phyloP scores from a whole-genome alignment of 148 eudicot genomes.

The Arbutus unedo region DNA sequence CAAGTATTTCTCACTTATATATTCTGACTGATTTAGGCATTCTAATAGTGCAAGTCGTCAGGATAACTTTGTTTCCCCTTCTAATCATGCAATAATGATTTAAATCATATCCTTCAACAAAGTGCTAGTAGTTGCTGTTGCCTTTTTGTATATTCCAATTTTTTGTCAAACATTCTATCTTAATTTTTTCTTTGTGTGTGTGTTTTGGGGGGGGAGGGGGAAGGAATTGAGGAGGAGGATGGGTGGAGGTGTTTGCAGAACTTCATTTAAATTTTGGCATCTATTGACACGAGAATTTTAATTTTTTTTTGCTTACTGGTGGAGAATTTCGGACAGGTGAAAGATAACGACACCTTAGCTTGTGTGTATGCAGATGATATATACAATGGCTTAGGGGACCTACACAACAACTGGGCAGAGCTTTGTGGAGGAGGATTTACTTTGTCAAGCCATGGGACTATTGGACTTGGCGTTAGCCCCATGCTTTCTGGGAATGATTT shows the following conservation, averaged over 20 bases:
- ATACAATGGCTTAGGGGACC: slow-evolving; percentile 22
- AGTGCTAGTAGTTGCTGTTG: not conserved
- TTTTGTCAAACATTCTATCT: too few relatives aligned
- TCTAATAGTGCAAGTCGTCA: not conserved
- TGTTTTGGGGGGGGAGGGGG: too few relatives aligned
- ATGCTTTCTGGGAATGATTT: not conserved
- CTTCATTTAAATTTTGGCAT: not conserved
- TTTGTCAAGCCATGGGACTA: not conserved
- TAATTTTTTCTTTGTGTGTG: too few relatives aligned
- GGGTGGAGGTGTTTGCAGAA: not conserved
- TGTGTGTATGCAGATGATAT: slow-evolving; percentile 15
- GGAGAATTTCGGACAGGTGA: not conserved
- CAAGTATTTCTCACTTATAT: not conserved
- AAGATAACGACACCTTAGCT: not conserved
- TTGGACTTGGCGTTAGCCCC: not conserved
- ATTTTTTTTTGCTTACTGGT: slow-evolving; percentile 6
- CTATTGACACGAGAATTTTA: not conserved
- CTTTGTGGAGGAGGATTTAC: not conserved
- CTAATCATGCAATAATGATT: not conserved
- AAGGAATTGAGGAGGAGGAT: too few relatives aligned
- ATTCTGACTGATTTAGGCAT: not conserved
- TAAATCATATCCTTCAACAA: not conserved
- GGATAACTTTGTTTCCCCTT: not conserved
- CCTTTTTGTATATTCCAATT: too few relatives aligned
- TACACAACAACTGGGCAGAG: slow-evolving; percentile 9